Evolutionary conservation across 164 flowering plant species (phyloP), one percentile per base, ranked within the genome.

Genomic region (Saururus chinensis): DNA sequence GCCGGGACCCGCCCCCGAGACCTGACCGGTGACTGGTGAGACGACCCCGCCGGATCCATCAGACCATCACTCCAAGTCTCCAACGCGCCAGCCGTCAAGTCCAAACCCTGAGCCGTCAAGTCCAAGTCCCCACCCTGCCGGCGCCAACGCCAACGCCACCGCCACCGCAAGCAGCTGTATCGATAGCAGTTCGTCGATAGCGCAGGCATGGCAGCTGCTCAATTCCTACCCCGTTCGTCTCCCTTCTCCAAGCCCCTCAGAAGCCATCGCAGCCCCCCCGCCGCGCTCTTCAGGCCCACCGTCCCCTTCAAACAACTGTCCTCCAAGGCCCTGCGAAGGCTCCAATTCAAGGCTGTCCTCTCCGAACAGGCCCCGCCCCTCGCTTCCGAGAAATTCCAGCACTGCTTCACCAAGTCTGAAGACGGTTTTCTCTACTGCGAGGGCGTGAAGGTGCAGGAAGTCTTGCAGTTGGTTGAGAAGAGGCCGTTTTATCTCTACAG

Each of bases 401-500:
- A 93, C 66, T 93, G 98, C 70, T 93, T 90, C 77, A 71, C 74
- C 51, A 90, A 85, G 71, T 76, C 81, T 2, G 69, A 74, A 5
- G 97, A 93, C 69, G 98, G 95, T 57, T 86, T 71, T 66, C 79
- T 93, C 66, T 81, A 77, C 66, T 90, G 96, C 59, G 98, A 93
- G 76, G 85, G 78, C 4, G 12, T 70, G 56, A 86, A 77, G 70
- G 97, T 93, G 7, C 73, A 82, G 61, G 87, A 88, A 6, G 68
- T 90, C 9, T 75, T 90, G 81, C 82, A 85, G 8, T 60, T 68
- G 14, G 88, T 83, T 20, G 98, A 88, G 45, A 85, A 69, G 40
- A 67, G 96, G 53, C 98, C 97, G 0, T 93, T 93, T 65, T 93
- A 93, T 65, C 70, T 90, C 21, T 93, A 93, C 57, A 90, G 97